These are phyloP conservation scores for Amoeboaphelidium protococcarum DNA, from an alignment of 371 early-diverging fungal species.

Conservation along the genomic window DNA sequence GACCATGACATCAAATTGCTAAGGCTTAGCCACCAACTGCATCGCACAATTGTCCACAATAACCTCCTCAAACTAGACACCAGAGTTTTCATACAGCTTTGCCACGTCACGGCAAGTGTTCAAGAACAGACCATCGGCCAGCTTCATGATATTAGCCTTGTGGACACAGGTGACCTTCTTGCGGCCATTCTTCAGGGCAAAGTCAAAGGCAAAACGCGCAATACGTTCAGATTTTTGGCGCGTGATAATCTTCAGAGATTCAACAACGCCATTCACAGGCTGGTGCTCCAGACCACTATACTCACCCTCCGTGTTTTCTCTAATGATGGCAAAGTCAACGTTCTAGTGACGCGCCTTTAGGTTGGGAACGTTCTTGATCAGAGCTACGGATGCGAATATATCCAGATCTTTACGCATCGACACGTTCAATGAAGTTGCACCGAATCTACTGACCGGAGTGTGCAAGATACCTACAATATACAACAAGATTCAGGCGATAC, in stretches of 20 bases:
- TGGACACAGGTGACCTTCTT: slow-evolving; percentile 92
- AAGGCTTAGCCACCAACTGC: slow-evolving; percentile 86
- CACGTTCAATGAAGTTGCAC: slow-evolving; percentile 79
- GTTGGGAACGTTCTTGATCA: slow-evolving; percentile 52
- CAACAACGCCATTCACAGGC: slow-evolving; percentile 89
- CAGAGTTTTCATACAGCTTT: slow-evolving; percentile 58
- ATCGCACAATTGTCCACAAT: slow-evolving; percentile 95
- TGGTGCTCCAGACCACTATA: slow-evolving; percentile 91
- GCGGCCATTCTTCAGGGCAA: slow-evolving; percentile 74
- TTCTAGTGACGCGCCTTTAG: slow-evolving; percentile 40
- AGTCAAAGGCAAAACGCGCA: slow-evolving; percentile 90
- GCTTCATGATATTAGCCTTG: slow-evolving; percentile 98
- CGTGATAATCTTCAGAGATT: slow-evolving; percentile 85
- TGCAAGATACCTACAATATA: too few relatives aligned
- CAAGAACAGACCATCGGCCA: slow-evolving; percentile 87
- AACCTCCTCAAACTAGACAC: slow-evolving; percentile 81
- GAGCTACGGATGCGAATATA: slow-evolving; percentile 71
- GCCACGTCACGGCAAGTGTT: slow-evolving; percentile 74
- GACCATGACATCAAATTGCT: slow-evolving; percentile 92
- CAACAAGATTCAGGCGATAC: too few relatives aligned
- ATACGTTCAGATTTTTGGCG: slow-evolving; percentile 83
- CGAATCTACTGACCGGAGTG: slow-evolving; percentile 61
- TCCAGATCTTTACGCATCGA: slow-evolving; percentile 82
- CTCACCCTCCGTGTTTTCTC: slow-evolving; percentile 97
- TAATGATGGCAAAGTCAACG: slow-evolving; percentile 85